A percentile compares a stretch with the other conserved stretches of the same genome.
These are phyloP conservation scores for Gautieria morchelliformis DNA, from an alignment of 768 basidiomycete genomes.

Conservation along the genomic window DNA sequence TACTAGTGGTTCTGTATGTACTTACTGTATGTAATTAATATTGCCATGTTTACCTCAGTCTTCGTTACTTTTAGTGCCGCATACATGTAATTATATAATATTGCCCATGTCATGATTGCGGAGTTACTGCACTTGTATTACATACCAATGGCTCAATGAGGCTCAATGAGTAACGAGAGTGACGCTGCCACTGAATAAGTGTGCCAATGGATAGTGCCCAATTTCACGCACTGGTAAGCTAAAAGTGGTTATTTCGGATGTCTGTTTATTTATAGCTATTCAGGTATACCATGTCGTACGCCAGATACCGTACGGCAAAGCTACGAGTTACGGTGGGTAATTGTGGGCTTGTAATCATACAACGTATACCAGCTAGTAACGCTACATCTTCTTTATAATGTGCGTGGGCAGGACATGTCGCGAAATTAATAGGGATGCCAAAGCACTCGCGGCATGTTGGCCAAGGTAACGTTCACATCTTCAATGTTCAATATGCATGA, in stretches of 20 bases:
- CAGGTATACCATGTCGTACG: constrained; percentile 71
- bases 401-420: constrained; percentile 52
- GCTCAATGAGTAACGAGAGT: no score
- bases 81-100: no score
- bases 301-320: constrained; percentile 53
- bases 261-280: neutral
- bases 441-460: constrained; percentile 73
- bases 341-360: neutral
- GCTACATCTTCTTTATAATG: no score
- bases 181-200: no score
- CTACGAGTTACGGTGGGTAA: constrained; percentile 64
- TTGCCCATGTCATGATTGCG: no score
- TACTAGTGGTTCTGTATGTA: no score
- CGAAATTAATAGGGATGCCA: constrained; percentile 74
- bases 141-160: no score
- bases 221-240: constrained; percentile 46
- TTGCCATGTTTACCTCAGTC: no score
- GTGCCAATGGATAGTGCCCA: constrained; percentile 51
- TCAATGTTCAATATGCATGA: neutral
- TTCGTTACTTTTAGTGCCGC: no score
- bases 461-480: constrained; percentile 40
- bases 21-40: no score
- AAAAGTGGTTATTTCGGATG: neutral
- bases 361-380: no score
- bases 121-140: no score